phyloP scores from a whole-genome alignment of 768 basidiomycete species.

The Atractiella rhizophila region DNA sequence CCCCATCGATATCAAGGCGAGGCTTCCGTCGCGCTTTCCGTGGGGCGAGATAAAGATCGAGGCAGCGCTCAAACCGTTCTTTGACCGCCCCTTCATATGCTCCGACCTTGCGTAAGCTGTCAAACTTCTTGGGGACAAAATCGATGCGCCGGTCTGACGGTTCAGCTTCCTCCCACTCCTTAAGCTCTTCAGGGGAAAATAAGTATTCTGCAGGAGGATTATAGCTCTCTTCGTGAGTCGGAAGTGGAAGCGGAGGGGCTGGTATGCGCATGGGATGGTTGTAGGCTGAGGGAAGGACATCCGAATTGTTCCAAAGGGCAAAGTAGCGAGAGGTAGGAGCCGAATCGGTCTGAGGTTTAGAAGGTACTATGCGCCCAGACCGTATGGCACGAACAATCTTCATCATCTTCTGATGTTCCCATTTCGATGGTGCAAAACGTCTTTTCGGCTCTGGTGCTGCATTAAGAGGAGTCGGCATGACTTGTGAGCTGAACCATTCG shows the following conservation, averaged over 20 bases:
- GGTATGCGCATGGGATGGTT: slow-evolving; percentile 64
- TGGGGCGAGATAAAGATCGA: slow-evolving; percentile 90
- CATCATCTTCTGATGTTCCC: slow-evolving; percentile 99
- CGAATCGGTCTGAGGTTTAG: slow-evolving; percentile 54
- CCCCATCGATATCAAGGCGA: slow-evolving; percentile 65
- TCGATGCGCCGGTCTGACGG: slow-evolving; percentile 71
- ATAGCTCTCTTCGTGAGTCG: slow-evolving; percentile 87
- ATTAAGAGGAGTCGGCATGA: slow-evolving; percentile 71
- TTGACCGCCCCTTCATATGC: slow-evolving; percentile 78
- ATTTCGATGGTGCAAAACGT: slow-evolving; percentile 89
- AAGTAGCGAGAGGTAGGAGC: slow-evolving; percentile 59
- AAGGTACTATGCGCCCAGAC: slow-evolving; percentile 73
- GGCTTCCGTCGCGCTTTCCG: slow-evolving; percentile 44
- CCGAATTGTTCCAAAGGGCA: slow-evolving; percentile 58
- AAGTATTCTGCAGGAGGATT: slow-evolving; percentile 96
- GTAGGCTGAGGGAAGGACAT: slow-evolving; percentile 31
- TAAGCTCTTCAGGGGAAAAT: slow-evolving; percentile 52
- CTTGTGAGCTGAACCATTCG: slow-evolving; percentile 94
- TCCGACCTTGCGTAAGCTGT: slow-evolving; percentile 64
- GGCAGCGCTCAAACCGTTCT: slow-evolving; percentile 71
- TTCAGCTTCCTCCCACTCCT: slow-evolving; percentile 57
- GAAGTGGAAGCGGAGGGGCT: slow-evolving; percentile 69
- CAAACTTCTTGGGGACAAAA: slow-evolving; percentile 65
- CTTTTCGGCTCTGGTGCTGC: slow-evolving; percentile 83
- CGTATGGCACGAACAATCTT: slow-evolving; percentile 98